Evolutionary conservation across 176 grass and related monocot genomes (phyloP).

Genomic region (Ananas comosus): DNA sequence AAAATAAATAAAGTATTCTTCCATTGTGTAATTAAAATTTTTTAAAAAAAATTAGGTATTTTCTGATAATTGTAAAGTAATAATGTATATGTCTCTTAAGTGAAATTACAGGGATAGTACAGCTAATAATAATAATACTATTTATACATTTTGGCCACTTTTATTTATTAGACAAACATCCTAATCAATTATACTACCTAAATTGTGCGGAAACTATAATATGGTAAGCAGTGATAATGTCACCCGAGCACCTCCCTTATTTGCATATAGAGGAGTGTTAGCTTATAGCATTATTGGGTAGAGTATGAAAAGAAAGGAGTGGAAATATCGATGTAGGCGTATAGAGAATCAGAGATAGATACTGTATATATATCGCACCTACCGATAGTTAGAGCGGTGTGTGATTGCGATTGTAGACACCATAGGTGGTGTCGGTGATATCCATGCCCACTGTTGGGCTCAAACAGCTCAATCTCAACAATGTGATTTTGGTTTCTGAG

Average conservation of each 20-base stretch:
- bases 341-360: not conserved
- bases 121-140: no score
- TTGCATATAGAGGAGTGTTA: not conserved
- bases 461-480: slow-evolving; percentile 5
- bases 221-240: not conserved
- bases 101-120: no score
- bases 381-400: not conserved
- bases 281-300: not conserved
- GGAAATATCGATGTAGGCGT: not conserved
- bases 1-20: no score
- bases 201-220: not conserved
- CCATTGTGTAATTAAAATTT: no score
- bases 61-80: no score
- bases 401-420: not conserved
- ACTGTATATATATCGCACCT: not conserved
- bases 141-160: no score
- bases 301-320: not conserved
- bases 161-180: no score
- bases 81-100: no score
- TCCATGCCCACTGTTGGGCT: not conserved
- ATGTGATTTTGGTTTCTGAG: not conserved
- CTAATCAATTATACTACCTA: no score
- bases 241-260: not conserved
- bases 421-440: not conserved
- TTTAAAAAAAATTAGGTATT: no score